Conservation (phyloP, 2,329 filamentous ascomycete species). For the Ascochyta lentis region DNA sequence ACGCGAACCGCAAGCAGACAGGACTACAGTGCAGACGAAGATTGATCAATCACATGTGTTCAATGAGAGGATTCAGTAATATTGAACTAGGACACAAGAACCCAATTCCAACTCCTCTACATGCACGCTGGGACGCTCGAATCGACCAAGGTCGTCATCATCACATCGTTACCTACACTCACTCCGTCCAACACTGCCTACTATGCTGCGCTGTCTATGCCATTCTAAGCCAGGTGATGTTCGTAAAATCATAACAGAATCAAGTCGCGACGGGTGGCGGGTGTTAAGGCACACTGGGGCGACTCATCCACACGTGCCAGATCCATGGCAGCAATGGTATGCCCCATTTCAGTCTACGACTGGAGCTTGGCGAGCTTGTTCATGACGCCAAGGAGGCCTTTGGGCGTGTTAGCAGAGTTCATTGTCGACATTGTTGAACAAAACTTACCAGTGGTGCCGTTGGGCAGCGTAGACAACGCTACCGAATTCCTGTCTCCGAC, state of each 20-base stretch:
- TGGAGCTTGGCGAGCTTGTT: constrained; percentile 36
- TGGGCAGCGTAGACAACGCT: constrained; percentile 82
- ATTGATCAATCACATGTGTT: no score
- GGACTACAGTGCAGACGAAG: no score
- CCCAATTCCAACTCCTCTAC: constrained; percentile 3
- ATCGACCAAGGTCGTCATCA: constrained; percentile 3
- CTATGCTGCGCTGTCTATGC: constrained; percentile 2
- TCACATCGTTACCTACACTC: constrained; percentile 3
- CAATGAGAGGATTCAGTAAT: neutral
- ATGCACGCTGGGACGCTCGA: constrained; percentile 12
- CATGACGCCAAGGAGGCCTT: constrained; percentile 42
- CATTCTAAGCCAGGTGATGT: neutral
- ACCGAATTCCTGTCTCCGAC: constrained; percentile 88
- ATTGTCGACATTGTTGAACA: neutral
- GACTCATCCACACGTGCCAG: neutral
- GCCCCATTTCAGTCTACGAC: constrained; percentile 11
- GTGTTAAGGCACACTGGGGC: constrained; percentile 5
- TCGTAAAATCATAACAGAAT: neutral
- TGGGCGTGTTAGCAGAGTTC: constrained; percentile 13
- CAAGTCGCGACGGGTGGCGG: constrained; percentile 4
- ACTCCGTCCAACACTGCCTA: neutral
- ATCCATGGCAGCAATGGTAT: neutral
- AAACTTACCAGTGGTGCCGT: constrained; percentile 84
- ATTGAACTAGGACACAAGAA: constrained; percentile 1
- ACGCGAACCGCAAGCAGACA: no score